A percentile compares a stretch with the other conserved stretches of the same genome.
phyloP scores from a whole-genome alignment of 208 protist species.

The Leishmania gerbilli region DNA sequence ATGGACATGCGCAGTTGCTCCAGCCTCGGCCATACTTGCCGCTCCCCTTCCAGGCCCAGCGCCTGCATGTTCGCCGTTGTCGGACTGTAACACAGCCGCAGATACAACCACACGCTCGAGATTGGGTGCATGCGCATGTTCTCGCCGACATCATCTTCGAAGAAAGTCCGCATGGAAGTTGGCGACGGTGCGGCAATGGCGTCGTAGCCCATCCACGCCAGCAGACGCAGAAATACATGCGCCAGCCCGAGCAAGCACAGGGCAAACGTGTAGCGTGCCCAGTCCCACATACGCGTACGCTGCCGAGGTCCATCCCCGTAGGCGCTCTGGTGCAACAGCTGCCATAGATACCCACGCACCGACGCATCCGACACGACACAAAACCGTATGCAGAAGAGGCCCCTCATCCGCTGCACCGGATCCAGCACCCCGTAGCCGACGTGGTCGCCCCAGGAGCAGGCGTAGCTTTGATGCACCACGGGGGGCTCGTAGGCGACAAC shows the following conservation, averaged over 20 bases:
- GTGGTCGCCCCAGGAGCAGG: conserved; percentile 17
- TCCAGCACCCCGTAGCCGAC: conserved; percentile 23
- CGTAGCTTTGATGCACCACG: conserved; percentile 34
- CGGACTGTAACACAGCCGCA: conserved; percentile 24
- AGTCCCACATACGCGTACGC: conserved; percentile 18
- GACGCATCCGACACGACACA: conserved; percentile 61
- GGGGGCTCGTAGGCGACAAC: conserved; percentile 46
- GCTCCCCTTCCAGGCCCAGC: conserved; percentile 37
- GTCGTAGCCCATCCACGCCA: conserved; percentile 24
- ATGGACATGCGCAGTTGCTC: conserved; percentile 44
- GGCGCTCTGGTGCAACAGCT: conserved; percentile 18
- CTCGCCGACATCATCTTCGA: conserved; percentile 24
- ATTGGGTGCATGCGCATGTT: conserved; percentile 25
- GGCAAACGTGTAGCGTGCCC: conserved; percentile 15
- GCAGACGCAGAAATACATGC: conserved; percentile 13
- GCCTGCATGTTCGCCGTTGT: conserved; percentile 19
- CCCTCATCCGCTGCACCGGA: conserved; percentile 43
- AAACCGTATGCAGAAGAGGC: conserved; percentile 62
- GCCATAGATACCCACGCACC: conserved; percentile 17
- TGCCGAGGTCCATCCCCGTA: background rate
- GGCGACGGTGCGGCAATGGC: conserved; percentile 23
- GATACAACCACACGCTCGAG: conserved; percentile 13
- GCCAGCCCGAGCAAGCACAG: conserved; percentile 19
- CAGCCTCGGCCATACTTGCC: conserved; percentile 45
- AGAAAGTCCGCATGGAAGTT: conserved; percentile 12